Evolutionary conservation across 306 rosid species (phyloP), one percentile per base, ranked within the genome.

Genomic region (Corylus heterophylla): DNA sequence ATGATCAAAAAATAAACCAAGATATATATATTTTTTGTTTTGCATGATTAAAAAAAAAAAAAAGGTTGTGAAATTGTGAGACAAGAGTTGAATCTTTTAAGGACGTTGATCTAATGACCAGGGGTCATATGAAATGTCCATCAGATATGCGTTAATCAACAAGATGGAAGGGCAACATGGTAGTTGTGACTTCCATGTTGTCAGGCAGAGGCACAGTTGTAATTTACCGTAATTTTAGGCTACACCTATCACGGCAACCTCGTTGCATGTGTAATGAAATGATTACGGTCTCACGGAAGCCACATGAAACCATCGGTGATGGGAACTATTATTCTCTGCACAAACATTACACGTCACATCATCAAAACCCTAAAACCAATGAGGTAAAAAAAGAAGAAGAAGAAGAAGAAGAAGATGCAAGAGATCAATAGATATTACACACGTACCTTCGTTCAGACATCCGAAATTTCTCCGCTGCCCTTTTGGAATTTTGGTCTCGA

Each of bases 101-200:
- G 49, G 35, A 56, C 67, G 13, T 52, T 42, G 39, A 56, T 56
- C 25, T 35, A 22, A 54, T 29, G 42, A 58, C 14, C 44, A 17
- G 9, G 75, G 39, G 69, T 66, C 74, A 76, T 35, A 71, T 52
- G 74, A 71, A 76, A 68, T 62, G 63, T 62, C 75, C 78, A 82
- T 66, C 78, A 66, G 78, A 77, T 54, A 73, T 47, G 85, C 75
- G 75, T 82, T 81, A 31, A 31, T 31, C 42, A 55, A 37, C 75
- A 55, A 54, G 80, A 27, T 52, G 44, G 27, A 39, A 74, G 78
- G 58, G 72, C 27, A 35, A 42, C 31, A 42, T 49, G 79, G 69
- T 67, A 74, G 81, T 85, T 79, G 83, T 76, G 76, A 82, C 86
- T 85, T 85, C 82, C 86, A 85, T 82, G 88, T 51, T 82, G 84